Evolutionary conservation across 208 protist species (phyloP).

Genomic region (Leptomonas seymouri): DNA sequence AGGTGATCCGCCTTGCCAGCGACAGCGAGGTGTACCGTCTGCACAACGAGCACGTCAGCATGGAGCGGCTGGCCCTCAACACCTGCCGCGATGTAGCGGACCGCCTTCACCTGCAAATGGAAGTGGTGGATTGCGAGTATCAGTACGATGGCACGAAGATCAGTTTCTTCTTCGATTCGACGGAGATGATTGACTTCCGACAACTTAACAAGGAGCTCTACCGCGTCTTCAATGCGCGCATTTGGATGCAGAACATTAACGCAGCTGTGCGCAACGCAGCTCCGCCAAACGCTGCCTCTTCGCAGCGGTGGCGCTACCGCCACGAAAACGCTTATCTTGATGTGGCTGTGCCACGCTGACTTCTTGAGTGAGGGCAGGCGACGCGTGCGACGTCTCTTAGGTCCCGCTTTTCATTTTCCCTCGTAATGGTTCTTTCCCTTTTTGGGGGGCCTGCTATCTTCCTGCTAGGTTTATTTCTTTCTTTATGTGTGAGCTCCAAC

Average conservation of each 20-base stretch:
- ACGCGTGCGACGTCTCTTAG: too few relatives aligned
- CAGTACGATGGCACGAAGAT: slow-evolving; percentile 92
- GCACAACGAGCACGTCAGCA: slow-evolving; percentile 56
- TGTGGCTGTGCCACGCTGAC: background rate
- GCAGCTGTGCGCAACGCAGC: slow-evolving; percentile 48
- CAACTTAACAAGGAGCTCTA: slow-evolving; percentile 79
- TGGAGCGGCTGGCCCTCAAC: slow-evolving; percentile 71
- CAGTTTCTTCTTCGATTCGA: slow-evolving; percentile 86
- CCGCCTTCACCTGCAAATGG: slow-evolving; percentile 62
- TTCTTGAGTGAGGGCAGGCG: too few relatives aligned
- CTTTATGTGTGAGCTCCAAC: too few relatives aligned
- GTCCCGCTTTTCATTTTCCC: background rate
- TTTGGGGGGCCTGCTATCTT: too few relatives aligned
- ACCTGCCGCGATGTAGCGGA: slow-evolving; percentile 62
- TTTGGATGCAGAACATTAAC: slow-evolving; percentile 92
- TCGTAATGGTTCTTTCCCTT: background rate
- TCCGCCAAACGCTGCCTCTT: slow-evolving; percentile 34
- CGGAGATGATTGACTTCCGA: slow-evolving; percentile 73
- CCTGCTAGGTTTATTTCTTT: too few relatives aligned
- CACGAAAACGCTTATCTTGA: background rate
- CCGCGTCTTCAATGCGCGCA: slow-evolving; percentile 83
- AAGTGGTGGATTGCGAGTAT: slow-evolving; percentile 87
- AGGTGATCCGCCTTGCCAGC: slow-evolving; percentile 65
- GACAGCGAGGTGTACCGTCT: slow-evolving; percentile 66
- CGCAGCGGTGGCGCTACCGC: slow-evolving; percentile 7